These are phyloP conservation scores for Bigelowiella natans DNA, from an alignment of 78 protist genomes.

Conservation along the genomic window DNA sequence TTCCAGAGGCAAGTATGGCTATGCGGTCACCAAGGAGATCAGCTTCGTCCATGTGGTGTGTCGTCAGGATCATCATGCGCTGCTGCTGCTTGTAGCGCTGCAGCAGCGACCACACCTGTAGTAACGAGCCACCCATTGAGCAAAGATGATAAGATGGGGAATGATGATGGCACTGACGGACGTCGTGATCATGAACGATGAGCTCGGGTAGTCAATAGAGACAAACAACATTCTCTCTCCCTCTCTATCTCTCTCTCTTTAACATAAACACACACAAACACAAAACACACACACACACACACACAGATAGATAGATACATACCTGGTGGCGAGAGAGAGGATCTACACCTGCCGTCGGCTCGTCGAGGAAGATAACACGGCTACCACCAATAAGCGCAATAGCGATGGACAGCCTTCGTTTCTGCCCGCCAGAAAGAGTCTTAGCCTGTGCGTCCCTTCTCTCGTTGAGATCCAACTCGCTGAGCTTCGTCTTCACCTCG, in stretches of 20 bases:
- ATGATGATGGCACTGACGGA: no score
- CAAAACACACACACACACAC: background rate
- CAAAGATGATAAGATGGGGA: no score
- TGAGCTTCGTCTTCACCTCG: background rate
- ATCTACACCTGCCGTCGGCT: conserved; percentile 47
- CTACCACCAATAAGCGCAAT: conserved; percentile 7
- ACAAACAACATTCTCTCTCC: background rate
- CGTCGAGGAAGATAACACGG: conserved; percentile 21
- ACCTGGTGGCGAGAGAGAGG: conserved; percentile 59
- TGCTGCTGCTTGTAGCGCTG: background rate
- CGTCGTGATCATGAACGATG: no score
- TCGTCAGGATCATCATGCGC: conserved; percentile 12
- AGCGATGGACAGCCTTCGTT: conserved; percentile 11
- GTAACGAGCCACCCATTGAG: no score
- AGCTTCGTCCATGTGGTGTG: conserved; percentile 41
- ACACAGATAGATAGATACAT: background rate
- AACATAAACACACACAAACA: background rate
- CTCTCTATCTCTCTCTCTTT: background rate
- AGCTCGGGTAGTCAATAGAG: no score
- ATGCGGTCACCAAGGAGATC: conserved; percentile 14
- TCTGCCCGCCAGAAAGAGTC: conserved; percentile 67
- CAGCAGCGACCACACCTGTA: conserved; percentile 21
- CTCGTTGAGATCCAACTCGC: background rate
- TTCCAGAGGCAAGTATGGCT: background rate
- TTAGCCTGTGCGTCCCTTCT: background rate